These are phyloP conservation scores for Scheffersomyces lignicola DNA, from an alignment of 1,139 yeast species.

Conservation along the genomic window DNA sequence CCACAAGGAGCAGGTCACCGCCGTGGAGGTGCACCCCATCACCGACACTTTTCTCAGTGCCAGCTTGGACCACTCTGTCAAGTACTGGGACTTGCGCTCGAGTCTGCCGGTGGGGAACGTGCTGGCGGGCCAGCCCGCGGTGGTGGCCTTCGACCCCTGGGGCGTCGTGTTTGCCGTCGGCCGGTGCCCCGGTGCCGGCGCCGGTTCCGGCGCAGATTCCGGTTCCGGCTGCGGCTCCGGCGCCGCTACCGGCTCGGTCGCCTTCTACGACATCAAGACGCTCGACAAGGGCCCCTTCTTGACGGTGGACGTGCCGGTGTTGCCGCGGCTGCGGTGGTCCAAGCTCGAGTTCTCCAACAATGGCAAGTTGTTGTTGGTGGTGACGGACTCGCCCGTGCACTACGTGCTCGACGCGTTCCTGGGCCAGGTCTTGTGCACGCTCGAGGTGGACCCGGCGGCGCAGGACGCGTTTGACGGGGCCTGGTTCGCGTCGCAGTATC, in stretches of 20 bases:
- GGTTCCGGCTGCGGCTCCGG: too few relatives aligned
- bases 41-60: conserved; percentile 69
- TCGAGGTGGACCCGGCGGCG: conserved; percentile 29
- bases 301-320: conserved; percentile 28
- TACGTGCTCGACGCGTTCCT: conserved; percentile 70
- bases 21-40: conserved; percentile 73
- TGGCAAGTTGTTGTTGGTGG: conserved; percentile 70
- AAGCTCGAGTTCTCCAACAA: conserved; percentile 82
- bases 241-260: conserved; percentile 42
- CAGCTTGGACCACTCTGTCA: conserved; percentile 74
- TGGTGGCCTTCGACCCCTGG: conserved; percentile 76
- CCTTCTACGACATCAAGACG: conserved; percentile 60
- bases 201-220: conserved; percentile 3
- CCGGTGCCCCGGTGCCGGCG: conserved; percentile 24
- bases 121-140: conserved; percentile 55
- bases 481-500: conserved; percentile 41
- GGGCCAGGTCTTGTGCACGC: conserved; percentile 57
- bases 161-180: conserved; percentile 82
- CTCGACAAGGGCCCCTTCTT: conserved; percentile 59
- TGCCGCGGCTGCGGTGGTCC: conserved; percentile 48
- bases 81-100: conserved; percentile 81
- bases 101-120: conserved; percentile 63
- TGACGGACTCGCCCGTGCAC: conserved; percentile 56
- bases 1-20: conserved; percentile 73
- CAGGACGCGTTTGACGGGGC: conserved; percentile 16